Percentiles rank a stretch among this genome's conserved stretches.
phyloP scores from a whole-genome alignment of 169 alveolate species.

The Fabrea salina region DNA sequence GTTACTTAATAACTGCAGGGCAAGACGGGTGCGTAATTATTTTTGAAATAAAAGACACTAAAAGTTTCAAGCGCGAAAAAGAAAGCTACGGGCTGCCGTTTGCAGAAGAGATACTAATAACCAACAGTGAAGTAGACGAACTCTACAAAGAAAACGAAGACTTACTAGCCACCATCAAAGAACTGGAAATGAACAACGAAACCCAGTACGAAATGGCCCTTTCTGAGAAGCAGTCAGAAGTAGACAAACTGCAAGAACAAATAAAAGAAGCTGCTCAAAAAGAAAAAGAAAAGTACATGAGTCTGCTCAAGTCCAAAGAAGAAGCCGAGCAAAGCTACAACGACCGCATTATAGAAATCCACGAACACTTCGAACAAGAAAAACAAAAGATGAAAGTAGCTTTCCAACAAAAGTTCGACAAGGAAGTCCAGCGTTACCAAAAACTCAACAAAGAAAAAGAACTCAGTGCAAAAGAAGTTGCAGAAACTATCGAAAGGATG shows the following conservation, averaged over 20 bases:
- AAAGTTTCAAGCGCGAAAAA: slow-evolving; percentile 64
- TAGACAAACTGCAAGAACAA: slow-evolving; percentile 78
- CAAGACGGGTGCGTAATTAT: slow-evolving; percentile 87
- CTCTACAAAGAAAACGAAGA: slow-evolving; percentile 70
- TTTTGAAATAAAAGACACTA: slow-evolving; percentile 73
- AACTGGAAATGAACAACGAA: slow-evolving; percentile 65
- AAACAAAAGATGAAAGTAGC: slow-evolving; percentile 62
- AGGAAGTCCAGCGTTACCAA: slow-evolving; percentile 70
- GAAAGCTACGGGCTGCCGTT: slow-evolving; percentile 54
- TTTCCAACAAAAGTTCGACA: slow-evolving; percentile 75
- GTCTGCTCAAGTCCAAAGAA: slow-evolving; percentile 65
- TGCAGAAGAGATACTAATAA: slow-evolving; percentile 80
- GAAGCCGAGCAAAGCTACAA: slow-evolving; percentile 75
- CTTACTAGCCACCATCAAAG: slow-evolving; percentile 63
- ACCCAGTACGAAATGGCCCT: slow-evolving; percentile 62
- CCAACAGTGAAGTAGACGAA: slow-evolving; percentile 72
- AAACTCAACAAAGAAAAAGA: slow-evolving; percentile 71
- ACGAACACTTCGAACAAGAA: slow-evolving; percentile 56
- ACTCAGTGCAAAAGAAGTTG: slow-evolving; percentile 43
- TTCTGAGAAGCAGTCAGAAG: slow-evolving; percentile 69
- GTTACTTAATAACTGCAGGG: slow-evolving; percentile 79
- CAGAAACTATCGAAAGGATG: slow-evolving; percentile 40
- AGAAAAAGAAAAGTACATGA: slow-evolving; percentile 74
- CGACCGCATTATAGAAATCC: slow-evolving; percentile 58
- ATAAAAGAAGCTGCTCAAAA: slow-evolving; percentile 58